Conservation (phyloP, 805 yeast genomes). For the Suhomyces emberorum region DNA sequence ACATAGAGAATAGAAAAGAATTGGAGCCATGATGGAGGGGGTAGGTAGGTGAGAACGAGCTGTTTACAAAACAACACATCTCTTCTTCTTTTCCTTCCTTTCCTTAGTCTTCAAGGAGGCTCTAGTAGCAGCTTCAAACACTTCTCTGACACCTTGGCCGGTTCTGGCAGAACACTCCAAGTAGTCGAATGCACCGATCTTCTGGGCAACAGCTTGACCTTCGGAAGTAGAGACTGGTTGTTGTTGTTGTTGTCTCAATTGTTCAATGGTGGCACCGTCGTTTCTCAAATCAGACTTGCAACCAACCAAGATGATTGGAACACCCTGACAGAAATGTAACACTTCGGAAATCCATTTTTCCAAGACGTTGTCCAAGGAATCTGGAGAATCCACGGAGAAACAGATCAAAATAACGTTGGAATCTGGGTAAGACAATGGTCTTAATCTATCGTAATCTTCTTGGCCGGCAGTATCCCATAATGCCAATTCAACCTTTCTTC, state of each 20-base stretch:
- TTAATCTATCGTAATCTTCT: constrained; percentile 72
- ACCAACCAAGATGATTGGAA: constrained; percentile 35
- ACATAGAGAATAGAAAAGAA: constrained; percentile 2
- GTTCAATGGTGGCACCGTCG: constrained; percentile 25
- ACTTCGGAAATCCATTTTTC: constrained; percentile 45
- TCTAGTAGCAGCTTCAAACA: constrained; percentile 28
- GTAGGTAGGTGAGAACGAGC: neutral
- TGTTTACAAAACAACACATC: constrained; percentile 26
- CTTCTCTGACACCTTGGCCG: constrained; percentile 30
- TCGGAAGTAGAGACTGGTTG: constrained; percentile 24
- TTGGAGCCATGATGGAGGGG: constrained; percentile 1
- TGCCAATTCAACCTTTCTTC: constrained; percentile 49
- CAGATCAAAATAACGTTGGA: constrained; percentile 37
- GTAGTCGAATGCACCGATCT: constrained; percentile 29
- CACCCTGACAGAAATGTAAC: constrained; percentile 35
- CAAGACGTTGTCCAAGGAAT: constrained; percentile 30
- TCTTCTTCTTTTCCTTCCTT: constrained; percentile 28
- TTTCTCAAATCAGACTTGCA: constrained; percentile 34
- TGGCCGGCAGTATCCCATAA: constrained; percentile 73
- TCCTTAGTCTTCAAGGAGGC: constrained; percentile 29
- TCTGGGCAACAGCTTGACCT: constrained; percentile 27
- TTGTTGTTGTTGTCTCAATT: constrained; percentile 21
- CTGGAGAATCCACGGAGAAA: constrained; percentile 32
- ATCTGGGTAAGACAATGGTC: constrained; percentile 42
- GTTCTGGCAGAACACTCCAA: constrained; percentile 37